phyloP scores from a whole-genome alignment of 768 basidiomycete species.

The Serendipita indica region DNA sequence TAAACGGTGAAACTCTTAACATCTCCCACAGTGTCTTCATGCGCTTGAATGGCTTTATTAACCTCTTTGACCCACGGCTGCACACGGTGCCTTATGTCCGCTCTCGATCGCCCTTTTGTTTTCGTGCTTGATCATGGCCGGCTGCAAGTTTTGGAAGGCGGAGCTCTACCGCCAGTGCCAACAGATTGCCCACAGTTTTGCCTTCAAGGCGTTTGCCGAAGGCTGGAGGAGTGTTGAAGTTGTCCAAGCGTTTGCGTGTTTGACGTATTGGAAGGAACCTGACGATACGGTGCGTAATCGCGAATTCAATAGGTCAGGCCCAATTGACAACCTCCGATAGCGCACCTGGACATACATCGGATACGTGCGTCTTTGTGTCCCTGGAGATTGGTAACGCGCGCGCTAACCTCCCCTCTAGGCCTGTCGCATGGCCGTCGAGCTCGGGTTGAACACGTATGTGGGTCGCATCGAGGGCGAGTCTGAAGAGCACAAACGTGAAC shows the following conservation, averaged over 20 bases:
- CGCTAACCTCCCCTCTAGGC: conserved; percentile 31
- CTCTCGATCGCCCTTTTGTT: conserved; percentile 69
- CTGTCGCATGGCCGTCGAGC: conserved; percentile 76
- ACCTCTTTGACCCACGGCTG: conserved; percentile 73
- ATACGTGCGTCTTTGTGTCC: conserved; percentile 38
- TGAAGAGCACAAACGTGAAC: conserved; percentile 51
- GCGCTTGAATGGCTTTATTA: conserved; percentile 79
- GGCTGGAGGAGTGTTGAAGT: conserved; percentile 74
- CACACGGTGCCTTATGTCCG: conserved; percentile 74
- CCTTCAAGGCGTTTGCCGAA: conserved; percentile 63
- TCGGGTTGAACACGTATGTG: conserved; percentile 48
- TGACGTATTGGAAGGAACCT: conserved; percentile 83
- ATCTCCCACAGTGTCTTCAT: conserved; percentile 39
- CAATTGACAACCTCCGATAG: conserved; percentile 25
- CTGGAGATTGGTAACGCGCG: background rate
- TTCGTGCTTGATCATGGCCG: conserved; percentile 69
- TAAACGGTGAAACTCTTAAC: background rate
- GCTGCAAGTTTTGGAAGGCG: conserved; percentile 69
- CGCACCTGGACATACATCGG: conserved; percentile 82
- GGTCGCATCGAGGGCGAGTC: conserved; percentile 42
- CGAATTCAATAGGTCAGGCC: background rate
- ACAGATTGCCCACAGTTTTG: conserved; percentile 56
- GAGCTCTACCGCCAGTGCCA: conserved; percentile 52
- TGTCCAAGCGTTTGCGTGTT: conserved; percentile 75
- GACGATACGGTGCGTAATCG: conserved; percentile 50